Conservation (phyloP, 2,329 filamentous ascomycete species). For the Talaromyces funiculosus region DNA sequence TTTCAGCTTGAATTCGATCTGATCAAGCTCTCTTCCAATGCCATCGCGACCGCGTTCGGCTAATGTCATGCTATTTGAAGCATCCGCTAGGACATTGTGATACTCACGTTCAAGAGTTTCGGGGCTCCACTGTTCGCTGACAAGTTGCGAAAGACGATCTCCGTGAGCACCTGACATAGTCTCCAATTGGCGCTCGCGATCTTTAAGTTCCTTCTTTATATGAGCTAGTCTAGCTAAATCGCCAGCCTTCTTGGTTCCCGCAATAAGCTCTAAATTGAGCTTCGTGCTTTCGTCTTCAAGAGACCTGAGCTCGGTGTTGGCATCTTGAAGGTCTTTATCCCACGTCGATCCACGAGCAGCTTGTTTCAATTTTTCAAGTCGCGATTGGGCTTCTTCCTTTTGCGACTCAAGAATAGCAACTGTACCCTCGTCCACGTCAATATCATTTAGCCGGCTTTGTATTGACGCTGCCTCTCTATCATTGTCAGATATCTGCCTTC, state of each 20-base stretch:
- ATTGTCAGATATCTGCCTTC: conserved; percentile 65
- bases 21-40: conserved; percentile 65
- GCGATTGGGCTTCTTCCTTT: conserved; percentile 61
- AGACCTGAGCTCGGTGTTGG: conserved; percentile 59
- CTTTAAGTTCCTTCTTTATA: conserved; percentile 71
- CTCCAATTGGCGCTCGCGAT: conserved; percentile 67
- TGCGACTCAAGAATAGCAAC: conserved; percentile 71
- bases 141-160: conserved; percentile 59
- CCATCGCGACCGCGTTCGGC: conserved; percentile 66
- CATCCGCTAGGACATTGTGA: conserved; percentile 56
- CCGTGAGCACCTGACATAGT: conserved; percentile 72
- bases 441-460: conserved; percentile 63
- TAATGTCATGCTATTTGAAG: conserved; percentile 54
- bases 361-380: conserved; percentile 57
- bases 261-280: conserved; percentile 73
- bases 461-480: conserved; percentile 63
- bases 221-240: conserved; percentile 81
- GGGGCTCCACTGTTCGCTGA: conserved; percentile 64
- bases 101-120: conserved; percentile 66
- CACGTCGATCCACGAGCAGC: conserved; percentile 60
- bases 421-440: conserved; percentile 79
- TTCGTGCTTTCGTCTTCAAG: conserved; percentile 67
- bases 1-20: conserved; percentile 67
- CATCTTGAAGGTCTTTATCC: conserved; percentile 64
- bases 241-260: conserved; percentile 72